Conservation (phyloP, 2,329 filamentous ascomycete species). For the Huntiella omanensis region DNA sequence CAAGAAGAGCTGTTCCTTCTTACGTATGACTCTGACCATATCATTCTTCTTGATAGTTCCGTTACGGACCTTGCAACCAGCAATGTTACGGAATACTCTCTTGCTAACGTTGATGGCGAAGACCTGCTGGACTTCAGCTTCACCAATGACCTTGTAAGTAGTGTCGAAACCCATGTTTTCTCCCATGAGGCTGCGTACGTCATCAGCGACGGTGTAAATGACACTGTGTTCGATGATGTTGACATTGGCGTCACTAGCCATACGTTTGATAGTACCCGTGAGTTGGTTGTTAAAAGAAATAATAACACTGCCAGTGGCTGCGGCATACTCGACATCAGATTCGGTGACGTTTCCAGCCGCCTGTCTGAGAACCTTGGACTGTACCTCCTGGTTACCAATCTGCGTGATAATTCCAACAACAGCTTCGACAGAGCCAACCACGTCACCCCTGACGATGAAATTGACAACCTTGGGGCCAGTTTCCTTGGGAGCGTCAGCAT, state of each 20-base stretch:
- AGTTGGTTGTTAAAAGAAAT: conserved; percentile 71
- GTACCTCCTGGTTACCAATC: conserved; percentile 71
- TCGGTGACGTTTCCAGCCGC: conserved; percentile 63
- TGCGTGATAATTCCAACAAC: conserved; percentile 58
- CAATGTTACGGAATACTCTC: conserved; percentile 52
- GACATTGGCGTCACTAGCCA: conserved; percentile 55
- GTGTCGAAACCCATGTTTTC: conserved; percentile 49
- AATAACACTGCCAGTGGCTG: conserved; percentile 54
- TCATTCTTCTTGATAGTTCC: conserved; percentile 46
- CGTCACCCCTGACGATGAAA: conserved; percentile 83
- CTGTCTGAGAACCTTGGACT: conserved; percentile 55
- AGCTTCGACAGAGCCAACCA: conserved; percentile 84
- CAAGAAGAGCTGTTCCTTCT: conserved; percentile 55
- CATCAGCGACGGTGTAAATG: conserved; percentile 64
- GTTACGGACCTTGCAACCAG: conserved; percentile 74
- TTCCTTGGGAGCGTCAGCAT: conserved; percentile 18
- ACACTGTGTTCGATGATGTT: conserved; percentile 69
- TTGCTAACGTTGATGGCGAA: conserved; percentile 72
- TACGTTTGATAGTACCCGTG: conserved; percentile 44
- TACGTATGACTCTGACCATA: conserved; percentile 53
- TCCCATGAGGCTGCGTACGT: conserved; percentile 48
- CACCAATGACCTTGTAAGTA: conserved; percentile 55
- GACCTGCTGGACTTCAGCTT: conserved; percentile 67
- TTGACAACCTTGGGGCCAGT: conserved; percentile 37
- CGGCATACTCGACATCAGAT: conserved; percentile 77